Base-by-base conservation (phyloP, 2,329 filamentous ascomycete genomes). In the Calonectria crousiana region DNA sequence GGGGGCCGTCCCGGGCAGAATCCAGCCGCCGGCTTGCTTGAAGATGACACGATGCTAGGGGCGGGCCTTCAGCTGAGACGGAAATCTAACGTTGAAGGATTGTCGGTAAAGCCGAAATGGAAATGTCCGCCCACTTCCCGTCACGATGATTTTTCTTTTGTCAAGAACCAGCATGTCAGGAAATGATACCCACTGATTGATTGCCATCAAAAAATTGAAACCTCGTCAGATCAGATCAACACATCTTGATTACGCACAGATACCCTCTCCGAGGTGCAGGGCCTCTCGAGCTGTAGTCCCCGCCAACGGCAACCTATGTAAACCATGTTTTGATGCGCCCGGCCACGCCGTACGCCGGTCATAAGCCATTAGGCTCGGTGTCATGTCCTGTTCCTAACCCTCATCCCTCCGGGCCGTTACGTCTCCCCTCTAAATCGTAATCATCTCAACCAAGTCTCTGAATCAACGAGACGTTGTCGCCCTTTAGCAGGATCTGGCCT, bases 401-500 rank as follows among this genome's bases (percentile, higher is more conserved):
- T 47, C 66, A 34, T 62, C 51, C 66, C 44, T 69, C 69, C 64
- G 53, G 56, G 65, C 65, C 69, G 47, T 72, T 69, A 66, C 58
- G 56, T 58, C 49, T 69, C 66, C 41, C 66, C 38, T 32, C 41
- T 36, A 30, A 28, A 62, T 73, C 51, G 38, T 41, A 41, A 32
- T 72, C 51, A 16, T 44, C 64, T 81, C 75, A 84, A 68, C 78
- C 78, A 36, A 87, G 69, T 80, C 84, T 89, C 82, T 94, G 95
- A 79, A 97, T 96, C 78, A 97, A 88, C 41, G 94, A 95, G 66
- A 97, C 94, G 82, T 96, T 97, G 87, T 97, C 95, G 80, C 95
- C 95, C 87, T 97, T 97, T 78, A 97, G 90, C 77, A 97, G 86
- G 77, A 97, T 96, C 86, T 96, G 95, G 74, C 94, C 94, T 95